Percentiles rank a stretch among this genome's conserved stretches.
These are phyloP conservation scores for Amborella trichopoda DNA, from an alignment of 164 flowering plant species.

Conservation along the genomic window DNA sequence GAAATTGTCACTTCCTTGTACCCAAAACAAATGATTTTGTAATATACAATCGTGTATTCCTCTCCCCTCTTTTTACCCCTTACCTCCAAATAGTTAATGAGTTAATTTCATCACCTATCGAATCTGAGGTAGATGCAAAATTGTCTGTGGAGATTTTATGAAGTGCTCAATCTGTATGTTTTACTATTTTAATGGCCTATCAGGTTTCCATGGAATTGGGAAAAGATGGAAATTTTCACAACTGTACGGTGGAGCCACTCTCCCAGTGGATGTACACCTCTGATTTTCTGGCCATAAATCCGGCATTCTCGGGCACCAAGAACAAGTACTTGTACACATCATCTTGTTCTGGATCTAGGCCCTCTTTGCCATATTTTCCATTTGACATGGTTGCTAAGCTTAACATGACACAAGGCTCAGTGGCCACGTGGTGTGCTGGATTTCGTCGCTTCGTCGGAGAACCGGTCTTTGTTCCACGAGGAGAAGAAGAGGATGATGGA, in stretches of 20 bases:
- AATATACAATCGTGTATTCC: too few relatives aligned
- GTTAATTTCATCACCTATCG: too few relatives aligned
- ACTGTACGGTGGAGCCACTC: slow-evolving; percentile 38
- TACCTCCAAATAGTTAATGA: too few relatives aligned
- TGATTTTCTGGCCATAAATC: slow-evolving; percentile 74
- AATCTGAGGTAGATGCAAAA: too few relatives aligned
- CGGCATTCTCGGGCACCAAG: slow-evolving; percentile 33
- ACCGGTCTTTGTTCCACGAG: slow-evolving; percentile 62
- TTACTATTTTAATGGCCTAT: too few relatives aligned
- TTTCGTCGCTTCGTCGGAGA: slow-evolving; percentile 73
- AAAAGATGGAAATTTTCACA: slow-evolving; percentile 19
- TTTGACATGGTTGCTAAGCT: slow-evolving; percentile 67
- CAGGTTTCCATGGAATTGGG: slow-evolving; percentile 54
- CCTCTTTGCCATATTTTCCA: slow-evolving; percentile 61
- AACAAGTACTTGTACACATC: slow-evolving; percentile 51
- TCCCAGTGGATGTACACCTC: slow-evolving; percentile 46
- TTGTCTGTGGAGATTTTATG: too few relatives aligned
- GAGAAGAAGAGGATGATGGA: slow-evolving; percentile 62
- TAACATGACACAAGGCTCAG: slow-evolving; percentile 17
- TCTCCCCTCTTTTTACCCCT: too few relatives aligned
- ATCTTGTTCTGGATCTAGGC: slow-evolving; percentile 55
- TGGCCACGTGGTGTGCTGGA: slow-evolving; percentile 44
- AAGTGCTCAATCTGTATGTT: too few relatives aligned
- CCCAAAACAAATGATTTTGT: too few relatives aligned
- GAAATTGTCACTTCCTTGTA: too few relatives aligned